Evolutionary conservation across 306 rosid genomes (phyloP).

Genomic region (Cucumis hystrix): DNA sequence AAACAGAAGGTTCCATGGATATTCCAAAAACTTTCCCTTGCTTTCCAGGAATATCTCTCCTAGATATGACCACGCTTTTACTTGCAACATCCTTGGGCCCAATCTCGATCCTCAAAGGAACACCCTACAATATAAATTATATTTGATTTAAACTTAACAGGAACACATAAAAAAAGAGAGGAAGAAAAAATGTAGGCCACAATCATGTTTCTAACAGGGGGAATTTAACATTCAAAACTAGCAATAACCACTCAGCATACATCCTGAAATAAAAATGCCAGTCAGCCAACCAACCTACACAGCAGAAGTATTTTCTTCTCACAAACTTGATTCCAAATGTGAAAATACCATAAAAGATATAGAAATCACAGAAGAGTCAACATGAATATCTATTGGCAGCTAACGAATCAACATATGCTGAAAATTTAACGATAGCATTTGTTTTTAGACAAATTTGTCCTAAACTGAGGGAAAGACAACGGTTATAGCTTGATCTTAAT

Average conservation of each 20-base stretch:
- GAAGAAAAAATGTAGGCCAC: neutral
- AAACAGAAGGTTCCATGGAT: slow-evolving; percentile 66
- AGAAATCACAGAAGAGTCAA: neutral
- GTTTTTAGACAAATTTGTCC: neutral
- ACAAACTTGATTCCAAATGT: neutral
- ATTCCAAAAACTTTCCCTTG: slow-evolving; percentile 84
- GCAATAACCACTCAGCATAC: neutral
- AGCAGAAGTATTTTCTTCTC: neutral
- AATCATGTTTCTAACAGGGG: neutral
- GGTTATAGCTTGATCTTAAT: neutral
- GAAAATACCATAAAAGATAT: neutral
- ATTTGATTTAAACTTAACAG: neutral
- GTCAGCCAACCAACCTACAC: neutral
- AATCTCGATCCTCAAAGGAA: slow-evolving; percentile 89
- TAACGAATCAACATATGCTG: neutral
- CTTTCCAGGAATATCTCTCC: slow-evolving; percentile 96
- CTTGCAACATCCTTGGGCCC: slow-evolving; percentile 93
- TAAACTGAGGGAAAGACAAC: neutral
- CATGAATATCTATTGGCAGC: neutral
- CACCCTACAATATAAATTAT: slow-evolving; percentile 51
- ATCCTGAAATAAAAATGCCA: slow-evolving; percentile 9
- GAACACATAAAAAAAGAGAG: neutral
- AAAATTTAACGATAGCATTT: neutral
- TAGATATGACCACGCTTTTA: slow-evolving; percentile 70
- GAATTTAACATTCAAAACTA: neutral